These are phyloP conservation scores for Aureobasidium pullulans DNA, from an alignment of 2,329 filamentous ascomycete genomes.

Conservation along the genomic window DNA sequence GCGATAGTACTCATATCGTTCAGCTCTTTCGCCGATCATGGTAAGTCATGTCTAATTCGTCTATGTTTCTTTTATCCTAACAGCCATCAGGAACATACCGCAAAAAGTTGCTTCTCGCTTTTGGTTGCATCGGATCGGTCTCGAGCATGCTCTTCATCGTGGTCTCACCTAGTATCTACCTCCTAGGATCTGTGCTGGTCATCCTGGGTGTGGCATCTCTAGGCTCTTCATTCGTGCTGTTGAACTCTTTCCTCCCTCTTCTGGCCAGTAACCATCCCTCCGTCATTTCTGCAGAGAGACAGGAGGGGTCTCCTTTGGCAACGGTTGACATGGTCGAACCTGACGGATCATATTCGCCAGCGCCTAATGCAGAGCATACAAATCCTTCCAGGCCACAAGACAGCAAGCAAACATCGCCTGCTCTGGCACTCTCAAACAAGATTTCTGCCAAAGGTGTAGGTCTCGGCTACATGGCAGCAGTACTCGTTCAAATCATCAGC, in stretches of 20 bases:
- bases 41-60: conserved; percentile 30
- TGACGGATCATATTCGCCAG: not conserved
- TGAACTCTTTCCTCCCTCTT: conserved; percentile 87
- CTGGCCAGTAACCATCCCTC: conserved; percentile 73
- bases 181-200: conserved; percentile 70
- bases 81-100: conserved; percentile 51
- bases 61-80: not conserved
- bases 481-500: conserved; percentile 70
- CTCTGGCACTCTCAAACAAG: conserved; percentile 70
- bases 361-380: not conserved
- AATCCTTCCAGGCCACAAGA: not conserved
- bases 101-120: conserved; percentile 73
- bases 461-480: conserved; percentile 76
- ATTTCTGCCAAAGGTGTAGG: conserved; percentile 87
- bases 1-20: conserved; percentile 86
- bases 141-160: conserved; percentile 77
- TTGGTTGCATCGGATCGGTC: conserved; percentile 70
- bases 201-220: conserved; percentile 85
- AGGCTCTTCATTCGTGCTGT: conserved; percentile 88
- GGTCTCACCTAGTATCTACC: conserved; percentile 64
- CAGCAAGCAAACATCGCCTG: conserved; percentile 40
- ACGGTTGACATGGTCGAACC: conserved; percentile 4
- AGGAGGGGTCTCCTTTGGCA: not conserved
- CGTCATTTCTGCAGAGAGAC: conserved; percentile 22
- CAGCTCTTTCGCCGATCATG: conserved; percentile 87